Percentiles rank a stretch among this genome's conserved stretches.
These are phyloP conservation scores for Solanum appendiculatum DNA, from an alignment of 257 asterid genomes.

Conservation along the genomic window DNA sequence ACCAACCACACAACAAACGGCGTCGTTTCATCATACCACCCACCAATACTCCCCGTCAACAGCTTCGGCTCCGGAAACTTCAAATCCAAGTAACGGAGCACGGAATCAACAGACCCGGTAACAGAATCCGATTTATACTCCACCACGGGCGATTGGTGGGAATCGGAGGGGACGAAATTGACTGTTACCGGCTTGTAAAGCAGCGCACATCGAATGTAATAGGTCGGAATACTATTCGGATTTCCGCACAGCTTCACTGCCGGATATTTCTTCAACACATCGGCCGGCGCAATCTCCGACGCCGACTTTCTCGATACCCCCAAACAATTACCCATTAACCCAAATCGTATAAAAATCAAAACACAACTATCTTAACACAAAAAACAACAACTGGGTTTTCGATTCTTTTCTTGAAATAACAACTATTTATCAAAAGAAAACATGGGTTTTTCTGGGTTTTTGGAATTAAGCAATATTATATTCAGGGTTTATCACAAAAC, in stretches of 20 bases:
- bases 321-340: conserved; percentile 66
- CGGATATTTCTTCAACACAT: conserved; percentile 36
- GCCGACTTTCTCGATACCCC: conserved; percentile 42
- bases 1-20: conserved; percentile 87
- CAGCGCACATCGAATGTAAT: conserved; percentile 72
- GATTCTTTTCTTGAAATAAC: not conserved
- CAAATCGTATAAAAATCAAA: not conserved
- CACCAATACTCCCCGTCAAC: conserved; percentile 18
- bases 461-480: not conserved
- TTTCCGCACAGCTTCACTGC: conserved; percentile 72
- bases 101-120: conserved; percentile 65
- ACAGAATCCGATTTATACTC: conserved; percentile 58
- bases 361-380: not conserved
- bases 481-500: not conserved
- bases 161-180: conserved; percentile 51
- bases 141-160: conserved; percentile 52
- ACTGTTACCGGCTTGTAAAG: conserved; percentile 66
- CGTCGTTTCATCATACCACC: conserved; percentile 77
- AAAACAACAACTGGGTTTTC: not conserved
- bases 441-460: not conserved
- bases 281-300: conserved; percentile 80
- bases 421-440: not conserved
- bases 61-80: conserved; percentile 83
- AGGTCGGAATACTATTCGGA: conserved; percentile 49
- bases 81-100: conserved; percentile 55